Conservation (phyloP, 2,329 filamentous ascomycete species). For the Hymenoscyphus repandus region DNA sequence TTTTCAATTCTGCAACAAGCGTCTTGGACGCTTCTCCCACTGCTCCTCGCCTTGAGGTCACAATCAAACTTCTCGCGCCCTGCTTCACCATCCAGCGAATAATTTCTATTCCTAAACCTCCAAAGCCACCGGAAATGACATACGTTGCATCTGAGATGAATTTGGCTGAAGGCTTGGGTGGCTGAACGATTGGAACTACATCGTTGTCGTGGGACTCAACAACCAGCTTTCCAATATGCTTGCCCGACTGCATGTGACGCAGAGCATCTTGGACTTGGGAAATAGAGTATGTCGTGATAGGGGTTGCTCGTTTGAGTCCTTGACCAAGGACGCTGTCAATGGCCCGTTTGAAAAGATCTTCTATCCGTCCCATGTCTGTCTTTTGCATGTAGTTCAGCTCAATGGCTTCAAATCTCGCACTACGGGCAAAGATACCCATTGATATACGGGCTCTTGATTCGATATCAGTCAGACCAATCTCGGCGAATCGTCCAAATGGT, state of each 20-base stretch:
- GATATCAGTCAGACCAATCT: slow-evolving; percentile 33
- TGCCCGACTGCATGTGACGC: not conserved
- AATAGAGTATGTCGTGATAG: not conserved
- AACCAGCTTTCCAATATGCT: not conserved
- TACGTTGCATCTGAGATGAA: slow-evolving; percentile 23
- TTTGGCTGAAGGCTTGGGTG: not conserved
- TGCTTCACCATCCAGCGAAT: slow-evolving; percentile 16
- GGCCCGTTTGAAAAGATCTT: not conserved
- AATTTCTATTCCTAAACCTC: slow-evolving; percentile 25
- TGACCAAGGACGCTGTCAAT: not conserved
- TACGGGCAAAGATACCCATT: not conserved
- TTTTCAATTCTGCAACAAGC: slow-evolving; percentile 7
- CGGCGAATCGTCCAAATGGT: slow-evolving; percentile 33
- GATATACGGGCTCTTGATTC: not conserved
- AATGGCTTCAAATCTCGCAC: not conserved
- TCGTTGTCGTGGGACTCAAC: not conserved
- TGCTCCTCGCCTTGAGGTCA: slow-evolving; percentile 25
- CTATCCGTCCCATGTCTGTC: not conserved
- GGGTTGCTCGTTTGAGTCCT: not conserved
- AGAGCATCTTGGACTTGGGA: not conserved
- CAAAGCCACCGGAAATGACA: slow-evolving; percentile 29
- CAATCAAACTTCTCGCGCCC: slow-evolving; percentile 25
- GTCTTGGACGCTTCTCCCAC: not conserved
- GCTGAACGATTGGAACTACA: not conserved
- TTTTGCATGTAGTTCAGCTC: not conserved